Evolutionary conservation across 2,329 filamentous ascomycete species (phyloP), one percentile per base, ranked within the genome.

Genomic region (Sclerotinia borealis): DNA sequence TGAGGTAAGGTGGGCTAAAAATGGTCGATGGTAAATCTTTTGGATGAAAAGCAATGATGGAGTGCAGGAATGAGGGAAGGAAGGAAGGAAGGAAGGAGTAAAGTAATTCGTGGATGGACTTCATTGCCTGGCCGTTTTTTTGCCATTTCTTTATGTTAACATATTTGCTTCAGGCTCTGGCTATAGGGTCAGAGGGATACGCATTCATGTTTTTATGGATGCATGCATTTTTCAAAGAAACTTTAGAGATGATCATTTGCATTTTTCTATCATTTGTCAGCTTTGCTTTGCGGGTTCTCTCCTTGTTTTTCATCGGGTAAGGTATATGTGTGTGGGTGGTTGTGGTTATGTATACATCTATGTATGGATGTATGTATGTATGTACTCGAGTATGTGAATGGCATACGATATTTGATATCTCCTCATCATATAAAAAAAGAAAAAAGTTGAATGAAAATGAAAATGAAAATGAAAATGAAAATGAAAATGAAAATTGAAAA

Each of bases 111-210:
- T 56, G 52, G 52, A 45, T 56, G 37, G 52, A 56, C 37, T 56
- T 43, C 52, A 56, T 45, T 43, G 45, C 37, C 52, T 56, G 52
- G 52, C 39, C 52, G 52, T 56, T 56, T 43, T 55, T 56, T 56
- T 22, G 52, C 52, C 52, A 43, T 56, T 56, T 56, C 39, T 56
- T 39, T 45, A 56, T 56, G 37, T 31, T 34, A 56, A 43, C 52
- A 43, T 56, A 17, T 56, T 56, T 29, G 41, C 39, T 56, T 56
- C 19, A 39, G 52, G 52, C 52, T 56, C 43, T 43, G 36, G 36
- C 51, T 55, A 43, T 43, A 37, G 52, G 52, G 52, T 45, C 31
- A 56, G 45, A 45, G 19, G 52, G 52, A 22, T 39, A 56, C 39
- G 52, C 39, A 56, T 56, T 31, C 37, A 56, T 43, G 27, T 55